phyloP scores from a whole-genome alignment of 2,329 filamentous ascomycete genomes.

The Pseudogymnoascus sp. region DNA sequence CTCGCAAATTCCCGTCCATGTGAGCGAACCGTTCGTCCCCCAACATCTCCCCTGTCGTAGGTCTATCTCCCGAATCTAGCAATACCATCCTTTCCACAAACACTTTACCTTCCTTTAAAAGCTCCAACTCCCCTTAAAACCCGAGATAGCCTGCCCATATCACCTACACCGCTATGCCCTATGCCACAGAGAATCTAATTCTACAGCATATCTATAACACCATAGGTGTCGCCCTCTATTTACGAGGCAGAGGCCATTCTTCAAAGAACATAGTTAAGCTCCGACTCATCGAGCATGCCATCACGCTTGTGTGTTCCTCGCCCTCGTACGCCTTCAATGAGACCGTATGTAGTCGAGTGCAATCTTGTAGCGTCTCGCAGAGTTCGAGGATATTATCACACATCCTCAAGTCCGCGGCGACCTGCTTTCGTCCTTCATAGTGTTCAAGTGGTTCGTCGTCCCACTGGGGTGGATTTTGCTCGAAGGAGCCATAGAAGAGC shows the following conservation, averaged over 20 bases:
- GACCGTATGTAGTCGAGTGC: neutral
- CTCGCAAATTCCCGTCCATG: no score
- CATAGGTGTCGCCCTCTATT: neutral
- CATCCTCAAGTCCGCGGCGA: neutral
- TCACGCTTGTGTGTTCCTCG: neutral
- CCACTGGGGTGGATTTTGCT: neutral
- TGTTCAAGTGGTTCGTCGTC: neutral
- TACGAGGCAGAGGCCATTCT: neutral
- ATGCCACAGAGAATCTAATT: neutral
- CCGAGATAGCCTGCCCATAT: neutral
- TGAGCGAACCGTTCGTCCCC: neutral
- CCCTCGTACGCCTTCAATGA: neutral
- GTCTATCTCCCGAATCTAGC: neutral
- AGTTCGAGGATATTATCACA: neutral
- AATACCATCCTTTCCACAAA: neutral
- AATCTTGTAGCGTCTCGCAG: neutral
- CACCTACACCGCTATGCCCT: neutral
- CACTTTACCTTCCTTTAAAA: neutral
- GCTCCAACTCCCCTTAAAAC: neutral
- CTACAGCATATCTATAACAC: neutral
- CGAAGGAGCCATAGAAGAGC: neutral
- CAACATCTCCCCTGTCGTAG: neutral
- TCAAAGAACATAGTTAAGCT: neutral
- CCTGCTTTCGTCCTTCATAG: slow-evolving; percentile 1
- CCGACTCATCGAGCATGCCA: slow-evolving; percentile 2